These are phyloP conservation scores for Intubia oerlemansii DNA, from an alignment of 2,329 filamentous ascomycete genomes.

Conservation along the genomic window DNA sequence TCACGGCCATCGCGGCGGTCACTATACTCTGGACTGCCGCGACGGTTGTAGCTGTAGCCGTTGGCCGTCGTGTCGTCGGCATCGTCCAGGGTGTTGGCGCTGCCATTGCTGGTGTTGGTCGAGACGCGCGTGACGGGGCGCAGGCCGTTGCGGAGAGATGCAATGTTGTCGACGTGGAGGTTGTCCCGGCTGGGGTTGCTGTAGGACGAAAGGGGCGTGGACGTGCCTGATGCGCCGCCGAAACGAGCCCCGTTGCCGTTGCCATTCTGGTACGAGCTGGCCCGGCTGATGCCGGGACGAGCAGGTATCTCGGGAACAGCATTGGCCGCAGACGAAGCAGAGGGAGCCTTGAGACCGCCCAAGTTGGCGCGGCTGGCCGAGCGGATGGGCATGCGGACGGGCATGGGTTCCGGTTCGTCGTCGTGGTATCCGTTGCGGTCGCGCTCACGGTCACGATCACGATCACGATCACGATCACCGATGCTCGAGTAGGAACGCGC, in stretches of 20 bases:
- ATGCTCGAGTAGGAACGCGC: slow-evolving; percentile 23
- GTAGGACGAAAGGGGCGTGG: slow-evolving; percentile 1
- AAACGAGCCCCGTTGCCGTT: neutral
- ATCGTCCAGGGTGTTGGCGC: slow-evolving; percentile 24
- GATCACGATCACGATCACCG: too few species aligned
- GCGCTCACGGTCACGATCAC: too few species aligned
- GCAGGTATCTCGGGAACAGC: too few species aligned
- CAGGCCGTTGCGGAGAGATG: slow-evolving; percentile 18
- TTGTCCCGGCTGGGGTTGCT: slow-evolving; percentile 1
- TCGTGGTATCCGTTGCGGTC: slow-evolving; percentile 15
- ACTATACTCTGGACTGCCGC: slow-evolving; percentile 25
- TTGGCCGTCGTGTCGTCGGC: slow-evolving; percentile 27
- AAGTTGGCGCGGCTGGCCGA: slow-evolving; percentile 14
- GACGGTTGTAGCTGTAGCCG: slow-evolving; percentile 13
- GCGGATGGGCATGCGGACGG: slow-evolving; percentile 22
- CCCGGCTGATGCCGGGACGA: slow-evolving; percentile 15
- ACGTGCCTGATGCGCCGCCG: neutral
- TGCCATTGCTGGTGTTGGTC: slow-evolving; percentile 15
- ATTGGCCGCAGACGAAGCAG: too few species aligned
- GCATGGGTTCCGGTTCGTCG: slow-evolving; percentile 14
- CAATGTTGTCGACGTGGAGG: slow-evolving; percentile 7
- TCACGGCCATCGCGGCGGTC: slow-evolving; percentile 28
- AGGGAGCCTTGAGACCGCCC: too few species aligned
- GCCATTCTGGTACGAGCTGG: slow-evolving; percentile 18
- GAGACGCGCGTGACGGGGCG: slow-evolving; percentile 24